These are phyloP conservation scores for Amanita muscaria DNA, from an alignment of 768 basidiomycete species.

Conservation along the genomic window DNA sequence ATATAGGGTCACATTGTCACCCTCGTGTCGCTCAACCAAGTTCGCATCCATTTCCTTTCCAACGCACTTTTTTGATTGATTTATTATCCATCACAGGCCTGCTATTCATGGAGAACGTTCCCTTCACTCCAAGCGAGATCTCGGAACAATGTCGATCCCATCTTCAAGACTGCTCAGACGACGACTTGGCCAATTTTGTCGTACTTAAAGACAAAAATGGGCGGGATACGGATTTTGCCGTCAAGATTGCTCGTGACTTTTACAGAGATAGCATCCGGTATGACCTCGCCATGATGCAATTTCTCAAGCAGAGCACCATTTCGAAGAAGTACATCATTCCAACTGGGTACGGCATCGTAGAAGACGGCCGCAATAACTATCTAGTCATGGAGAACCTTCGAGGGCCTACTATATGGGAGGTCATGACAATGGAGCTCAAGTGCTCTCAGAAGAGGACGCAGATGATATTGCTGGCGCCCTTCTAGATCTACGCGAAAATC, in stretches of 20 bases:
- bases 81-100: conserved; percentile 2
- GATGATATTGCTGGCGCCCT: conserved; percentile 2
- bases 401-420: conserved; percentile 2
- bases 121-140: conserved; percentile 2
- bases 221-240: conserved; percentile 2
- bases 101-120: conserved; percentile 1
- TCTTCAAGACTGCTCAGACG: conserved; percentile 3
- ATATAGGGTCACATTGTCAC: neutral
- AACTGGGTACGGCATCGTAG: conserved; percentile 3
- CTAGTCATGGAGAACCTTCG: conserved; percentile 1
- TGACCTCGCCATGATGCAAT: conserved; percentile 1
- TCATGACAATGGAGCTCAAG: conserved; percentile 3
- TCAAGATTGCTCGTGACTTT: conserved; percentile 3
- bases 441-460: conserved; percentile 1
- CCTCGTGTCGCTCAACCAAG: too few species aligned
- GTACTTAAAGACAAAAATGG: conserved; percentile 1
- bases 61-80: conserved; percentile 2
- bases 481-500: conserved; percentile 1
- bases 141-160: conserved; percentile 1
- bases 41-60: conserved; percentile 1
- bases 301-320: conserved; percentile 2
- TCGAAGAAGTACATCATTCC: conserved; percentile 1
- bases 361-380: conserved; percentile 3
- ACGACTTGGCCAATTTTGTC: conserved; percentile 2
- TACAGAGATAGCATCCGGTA: conserved; percentile 1